Evolutionary conservation across 169 alveolate species (phyloP).

Genomic region (Cyclospora cayetanensis): DNA sequence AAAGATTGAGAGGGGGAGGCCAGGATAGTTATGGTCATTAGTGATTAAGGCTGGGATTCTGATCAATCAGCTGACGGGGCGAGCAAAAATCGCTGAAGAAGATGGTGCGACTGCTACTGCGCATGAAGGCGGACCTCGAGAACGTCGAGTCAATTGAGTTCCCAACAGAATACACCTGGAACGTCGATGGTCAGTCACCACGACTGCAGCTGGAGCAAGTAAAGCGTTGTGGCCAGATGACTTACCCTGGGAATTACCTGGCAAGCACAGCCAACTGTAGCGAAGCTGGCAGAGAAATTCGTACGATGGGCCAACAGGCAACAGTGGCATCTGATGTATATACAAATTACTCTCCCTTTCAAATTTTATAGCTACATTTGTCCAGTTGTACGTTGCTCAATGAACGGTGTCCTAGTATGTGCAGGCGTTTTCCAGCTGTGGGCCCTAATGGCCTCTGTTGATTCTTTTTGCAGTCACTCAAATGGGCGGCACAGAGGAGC

Average conservation of each 20-base stretch:
- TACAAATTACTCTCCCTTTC: no score
- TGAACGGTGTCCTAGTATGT: no score
- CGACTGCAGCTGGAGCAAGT: slow-evolving; percentile 11
- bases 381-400: not conserved
- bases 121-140: slow-evolving; percentile 60
- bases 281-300: not conserved
- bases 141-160: slow-evolving; percentile 52
- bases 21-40: no score
- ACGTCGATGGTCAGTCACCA: slow-evolving; percentile 30
- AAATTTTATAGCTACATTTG: not conserved
- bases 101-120: slow-evolving; percentile 69
- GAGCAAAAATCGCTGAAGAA: no score
- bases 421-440: no score
- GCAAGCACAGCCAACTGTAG: not conserved
- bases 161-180: slow-evolving; percentile 64
- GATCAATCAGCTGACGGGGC: no score
- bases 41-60: no score
- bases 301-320: no score
- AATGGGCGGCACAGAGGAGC: slow-evolving; percentile 38
- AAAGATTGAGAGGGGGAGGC: no score
- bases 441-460: not conserved
- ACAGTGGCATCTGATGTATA: no score
- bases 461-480: slow-evolving; percentile 20
- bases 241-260: no score
- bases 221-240: no score